phyloP scores from a whole-genome alignment of 164 flowering plant genomes.

The Vitis riparia region DNA sequence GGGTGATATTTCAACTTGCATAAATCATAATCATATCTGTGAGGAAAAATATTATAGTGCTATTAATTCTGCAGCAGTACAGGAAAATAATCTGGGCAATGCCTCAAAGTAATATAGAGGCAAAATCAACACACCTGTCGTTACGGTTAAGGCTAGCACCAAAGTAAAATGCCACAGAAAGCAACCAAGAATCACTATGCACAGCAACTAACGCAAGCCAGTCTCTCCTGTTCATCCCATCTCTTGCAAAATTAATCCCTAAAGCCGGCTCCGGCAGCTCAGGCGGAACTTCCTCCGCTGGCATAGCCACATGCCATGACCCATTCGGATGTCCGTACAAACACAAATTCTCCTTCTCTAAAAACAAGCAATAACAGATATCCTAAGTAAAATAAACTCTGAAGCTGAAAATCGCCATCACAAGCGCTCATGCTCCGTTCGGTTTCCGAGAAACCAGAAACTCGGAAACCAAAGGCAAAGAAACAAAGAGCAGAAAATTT shows the following conservation, averaged over 20 bases:
- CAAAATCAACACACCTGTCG: conserved; percentile 31
- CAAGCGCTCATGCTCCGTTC: not conserved
- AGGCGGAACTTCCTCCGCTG: conserved; percentile 52
- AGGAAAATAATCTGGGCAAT: not conserved
- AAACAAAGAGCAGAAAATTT: no score
- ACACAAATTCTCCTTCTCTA: conserved; percentile 53
- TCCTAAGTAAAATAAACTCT: no score
- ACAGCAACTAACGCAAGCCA: conserved; percentile 53
- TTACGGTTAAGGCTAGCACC: conserved; percentile 49
- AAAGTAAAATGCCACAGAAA: conserved; percentile 51
- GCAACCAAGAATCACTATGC: conserved; percentile 54
- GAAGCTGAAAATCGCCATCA: no score
- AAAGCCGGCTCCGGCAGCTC: conserved; percentile 53
- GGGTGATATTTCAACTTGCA: no score
- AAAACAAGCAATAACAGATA: not conserved
- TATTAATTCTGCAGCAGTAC: no score
- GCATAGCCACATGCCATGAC: conserved; percentile 46
- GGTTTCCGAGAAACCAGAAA: not conserved
- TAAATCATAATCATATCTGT: no score
- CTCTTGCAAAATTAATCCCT: conserved; percentile 53
- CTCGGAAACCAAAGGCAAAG: no score
- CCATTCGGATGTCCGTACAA: conserved; percentile 47
- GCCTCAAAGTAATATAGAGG: not conserved
- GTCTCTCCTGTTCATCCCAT: conserved; percentile 46
- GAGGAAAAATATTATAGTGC: no score